Percentiles rank a stretch among this genome's conserved stretches.
phyloP scores from a whole-genome alignment of 2,329 filamentous ascomycete genomes.

The Colletotrichum sp. region DNA sequence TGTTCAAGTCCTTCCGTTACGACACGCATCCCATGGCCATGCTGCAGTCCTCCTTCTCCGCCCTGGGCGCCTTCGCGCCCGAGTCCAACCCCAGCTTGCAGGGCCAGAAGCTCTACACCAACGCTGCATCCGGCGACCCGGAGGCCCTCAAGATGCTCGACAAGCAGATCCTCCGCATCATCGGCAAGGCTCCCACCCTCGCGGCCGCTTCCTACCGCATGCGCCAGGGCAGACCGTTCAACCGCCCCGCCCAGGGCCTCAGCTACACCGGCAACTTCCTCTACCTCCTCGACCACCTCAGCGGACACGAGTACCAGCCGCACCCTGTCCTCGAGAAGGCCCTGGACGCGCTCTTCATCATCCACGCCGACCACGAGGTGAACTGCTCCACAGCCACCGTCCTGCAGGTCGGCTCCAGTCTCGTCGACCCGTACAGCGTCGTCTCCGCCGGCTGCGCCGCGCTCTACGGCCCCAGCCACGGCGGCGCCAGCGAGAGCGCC shows the following conservation, averaged over 20 bases:
- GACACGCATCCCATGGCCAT: slow-evolving; percentile 59
- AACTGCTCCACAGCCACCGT: slow-evolving; percentile 62
- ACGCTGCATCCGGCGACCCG: slow-evolving; percentile 44
- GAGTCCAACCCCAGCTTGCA: slow-evolving; percentile 55
- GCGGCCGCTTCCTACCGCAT: slow-evolving; percentile 58
- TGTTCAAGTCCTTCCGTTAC: slow-evolving; percentile 56
- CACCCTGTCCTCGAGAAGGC: slow-evolving; percentile 54
- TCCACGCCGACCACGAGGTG: slow-evolving; percentile 65
- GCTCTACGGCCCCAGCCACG: slow-evolving; percentile 62
- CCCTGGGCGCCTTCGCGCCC: slow-evolving; percentile 52
- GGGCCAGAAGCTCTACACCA: slow-evolving; percentile 55
- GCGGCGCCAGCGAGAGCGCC: slow-evolving; percentile 62
- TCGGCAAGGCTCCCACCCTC: slow-evolving; percentile 56
- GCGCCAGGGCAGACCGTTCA: slow-evolving; percentile 56
- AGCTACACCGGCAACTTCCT: slow-evolving; percentile 61
- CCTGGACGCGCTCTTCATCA: slow-evolving; percentile 59
- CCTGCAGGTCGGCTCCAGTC: slow-evolving; percentile 59
- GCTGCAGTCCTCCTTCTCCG: slow-evolving; percentile 54
- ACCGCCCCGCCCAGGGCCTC: slow-evolving; percentile 49
- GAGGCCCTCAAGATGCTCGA: slow-evolving; percentile 49
- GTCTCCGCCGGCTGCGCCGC: slow-evolving; percentile 58
- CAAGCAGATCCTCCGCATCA: slow-evolving; percentile 56
- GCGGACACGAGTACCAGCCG: slow-evolving; percentile 49
- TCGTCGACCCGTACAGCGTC: slow-evolving; percentile 61
- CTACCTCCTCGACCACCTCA: slow-evolving; percentile 57